Evolutionary conservation across 371 early-diverging fungal genomes (phyloP).

Genomic region (Rhizopus delemar): DNA sequence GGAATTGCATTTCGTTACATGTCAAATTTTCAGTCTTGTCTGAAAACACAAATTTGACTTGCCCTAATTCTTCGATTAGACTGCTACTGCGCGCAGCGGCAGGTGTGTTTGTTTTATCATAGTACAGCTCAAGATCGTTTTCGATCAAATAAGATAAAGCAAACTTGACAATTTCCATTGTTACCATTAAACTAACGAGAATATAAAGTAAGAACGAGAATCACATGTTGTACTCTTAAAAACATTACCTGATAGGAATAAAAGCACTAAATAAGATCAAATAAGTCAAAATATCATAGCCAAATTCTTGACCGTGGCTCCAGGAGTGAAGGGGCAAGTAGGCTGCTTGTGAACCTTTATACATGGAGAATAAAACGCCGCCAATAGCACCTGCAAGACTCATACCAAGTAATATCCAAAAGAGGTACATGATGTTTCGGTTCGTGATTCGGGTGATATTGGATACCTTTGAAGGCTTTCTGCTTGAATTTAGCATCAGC

Average conservation of each 20-base stretch:
- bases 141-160: conserved; percentile 80
- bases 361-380: conserved; percentile 56
- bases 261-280: conserved; percentile 88
- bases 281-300: conserved; percentile 78
- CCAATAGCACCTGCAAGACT: conserved; percentile 82
- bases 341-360: conserved; percentile 22
- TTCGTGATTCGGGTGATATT: conserved; percentile 88
- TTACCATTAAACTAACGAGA: conserved; percentile 72
- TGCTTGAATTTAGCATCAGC: conserved; percentile 82
- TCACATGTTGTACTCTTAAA: too few species aligned
- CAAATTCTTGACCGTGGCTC: conserved; percentile 51
- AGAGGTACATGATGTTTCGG: conserved; percentile 89
- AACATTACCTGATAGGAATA: conserved; percentile 79
- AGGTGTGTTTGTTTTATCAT: conserved; percentile 80
- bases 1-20: conserved; percentile 95
- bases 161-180: conserved; percentile 90
- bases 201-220: too few species aligned
- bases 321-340: conserved; percentile 28
- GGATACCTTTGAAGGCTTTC: conserved; percentile 52
- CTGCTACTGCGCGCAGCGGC: conserved; percentile 86
- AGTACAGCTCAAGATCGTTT: conserved; percentile 82
- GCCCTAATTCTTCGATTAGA: conserved; percentile 94
- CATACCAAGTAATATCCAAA: conserved; percentile 81
- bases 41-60: conserved; percentile 82
- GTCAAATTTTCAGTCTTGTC: conserved; percentile 97